Evolutionary conservation across 2,329 filamentous ascomycete genomes (phyloP), one percentile per base, ranked within the genome.

Genomic region (Exophiala phaeomuriformis): DNA sequence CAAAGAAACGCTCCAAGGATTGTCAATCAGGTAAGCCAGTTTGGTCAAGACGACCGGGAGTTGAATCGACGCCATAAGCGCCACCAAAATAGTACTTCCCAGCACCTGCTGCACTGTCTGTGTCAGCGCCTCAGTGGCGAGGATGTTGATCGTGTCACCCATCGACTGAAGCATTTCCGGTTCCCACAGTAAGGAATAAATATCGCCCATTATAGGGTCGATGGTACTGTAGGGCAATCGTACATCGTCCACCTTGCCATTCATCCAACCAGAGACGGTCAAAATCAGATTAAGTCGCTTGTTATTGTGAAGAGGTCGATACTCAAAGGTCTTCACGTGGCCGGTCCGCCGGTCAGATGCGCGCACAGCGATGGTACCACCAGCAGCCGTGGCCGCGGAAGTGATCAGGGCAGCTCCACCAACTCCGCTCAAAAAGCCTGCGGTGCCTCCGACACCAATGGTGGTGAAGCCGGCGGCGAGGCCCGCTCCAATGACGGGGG

Each of bases 201-300:
- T 84, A 67, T 98, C 93, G 8, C 93, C 93, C 93, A 98, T 98
- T 59, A 97, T 82, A 0, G 94, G 89, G 68, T 98, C 90, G 4
- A 98, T 86, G 0, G 94, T 98, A 73, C 90, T 96, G 71, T 87
- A 98, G 5, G 93, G 93, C 65, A 98, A 72, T 56, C 93, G 87
- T 47, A 98, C 90, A 68, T 98, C 93, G 71, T 98, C 93, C 49
- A 95, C 84, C 67, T 95, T 97, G 64, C 94, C 93, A 39, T 89
- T 96, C 86, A 98, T 94, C 93, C 93, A 98, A 2, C 93, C 93
- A 0, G 91, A 90, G 31, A 98, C 82, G 0, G 93, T 97, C 37
- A 98, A 83, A 59, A 98, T 93, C 31, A 98, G 78, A 64, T 98
- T 97, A 37, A 96, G 88, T 53, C 90, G 80, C 72, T 98, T 98